Evolutionary conservation across 805 yeast species (phyloP), one percentile per base, ranked within the genome.

Genomic region (Nakazawaea ambrosiae): DNA sequence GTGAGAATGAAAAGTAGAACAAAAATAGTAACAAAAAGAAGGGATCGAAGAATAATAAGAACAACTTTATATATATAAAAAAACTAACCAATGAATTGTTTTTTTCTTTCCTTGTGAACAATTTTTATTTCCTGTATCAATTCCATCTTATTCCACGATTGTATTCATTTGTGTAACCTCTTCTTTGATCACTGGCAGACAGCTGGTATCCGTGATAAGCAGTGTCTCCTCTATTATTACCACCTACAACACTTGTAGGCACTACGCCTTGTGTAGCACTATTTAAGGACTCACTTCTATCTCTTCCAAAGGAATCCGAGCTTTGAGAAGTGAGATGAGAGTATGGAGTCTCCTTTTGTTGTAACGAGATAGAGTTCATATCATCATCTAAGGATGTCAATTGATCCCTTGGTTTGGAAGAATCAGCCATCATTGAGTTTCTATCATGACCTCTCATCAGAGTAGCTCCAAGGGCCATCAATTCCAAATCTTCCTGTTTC

Each of bases 391-490:
- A 49, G 28, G 60, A 47, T 34, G 62, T 58, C 25, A 57, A 58
- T 27, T 32, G 65, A 60, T 19, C 51, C 17, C 9, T 26, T 10
- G 43, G 31, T 38, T 57, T 44, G 39, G 58, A 40, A 47, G 54
- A 37, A 45, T 68, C 48, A 46, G 38, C 57, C 44, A 39, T 56
- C 70, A 36, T 59, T 43, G 51, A 56, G 24, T 51, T 47, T 39
- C 61, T 49, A 38, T 73, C 78, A 48, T 75, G 80, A 15, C 80
- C 81, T 50, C 69, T 71, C 78, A 73, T 73, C 27, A 79, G 80
- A 19, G 78, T 68, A 3, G 81, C 82, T 23, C 88, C 89, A 37
- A 82, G 66, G 1, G 84, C 90, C 53, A 76, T 76, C 45, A 82
- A 68, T 58, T 82, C 90, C 43, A 78, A 64, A 43, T 70, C 79